Evolutionary conservation across 2,329 filamentous ascomycete genomes (phyloP).

Genomic region (Chrysoporthe deuterocubensis): DNA sequence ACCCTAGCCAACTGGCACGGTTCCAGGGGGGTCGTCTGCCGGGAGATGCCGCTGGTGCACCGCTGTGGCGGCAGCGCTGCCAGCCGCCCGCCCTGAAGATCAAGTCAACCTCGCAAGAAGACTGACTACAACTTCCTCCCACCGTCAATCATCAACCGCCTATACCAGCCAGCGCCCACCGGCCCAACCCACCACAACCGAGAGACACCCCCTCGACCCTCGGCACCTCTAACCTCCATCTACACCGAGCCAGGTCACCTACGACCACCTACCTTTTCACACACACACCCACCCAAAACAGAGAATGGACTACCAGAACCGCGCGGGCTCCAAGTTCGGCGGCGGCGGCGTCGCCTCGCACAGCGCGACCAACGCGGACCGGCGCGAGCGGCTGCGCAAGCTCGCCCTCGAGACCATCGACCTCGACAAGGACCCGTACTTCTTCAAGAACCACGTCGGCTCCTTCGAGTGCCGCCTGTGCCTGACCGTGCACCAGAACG

Average conservation of each 20-base stretch:
- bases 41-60: neutral
- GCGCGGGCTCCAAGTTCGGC: conserved; percentile 95
- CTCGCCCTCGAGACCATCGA: conserved; percentile 98
- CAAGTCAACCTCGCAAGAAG: neutral
- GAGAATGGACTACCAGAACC: conserved; percentile 79
- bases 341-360: conserved; percentile 95
- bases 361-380: conserved; percentile 93
- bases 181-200: neutral
- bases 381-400: conserved; percentile 94
- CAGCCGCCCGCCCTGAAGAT: neutral
- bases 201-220: no score
- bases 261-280: neutral
- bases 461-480: conserved; percentile 98
- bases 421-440: conserved; percentile 98
- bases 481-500: conserved; percentile 97
- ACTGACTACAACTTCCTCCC: neutral
- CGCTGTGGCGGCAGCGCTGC: neutral
- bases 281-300: neutral
- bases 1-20: no score
- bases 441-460: conserved; percentile 99
- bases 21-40: neutral
- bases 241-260: neutral
- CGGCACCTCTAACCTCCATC: neutral
- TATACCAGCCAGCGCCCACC: neutral
- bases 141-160: neutral